Percentiles rank a stretch among this genome's conserved stretches.
phyloP scores from a whole-genome alignment of 805 yeast genomes.

The Ogataea polymorpha region DNA sequence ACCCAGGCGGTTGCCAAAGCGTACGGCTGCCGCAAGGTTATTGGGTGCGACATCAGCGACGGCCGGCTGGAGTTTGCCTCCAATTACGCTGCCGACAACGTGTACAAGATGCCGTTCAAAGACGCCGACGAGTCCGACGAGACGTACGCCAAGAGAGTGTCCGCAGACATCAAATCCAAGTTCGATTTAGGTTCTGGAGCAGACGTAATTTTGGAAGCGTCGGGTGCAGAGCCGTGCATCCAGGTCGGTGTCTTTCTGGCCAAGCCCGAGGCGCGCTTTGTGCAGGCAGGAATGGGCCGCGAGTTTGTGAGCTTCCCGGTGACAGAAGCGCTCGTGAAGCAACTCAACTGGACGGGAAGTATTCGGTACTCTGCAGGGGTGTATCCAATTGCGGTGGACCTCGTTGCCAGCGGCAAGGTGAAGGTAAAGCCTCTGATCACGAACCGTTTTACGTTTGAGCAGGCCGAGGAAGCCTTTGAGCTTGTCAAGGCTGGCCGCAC shows the following conservation, averaged over 20 bases:
- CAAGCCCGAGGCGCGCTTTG: slow-evolving; percentile 66
- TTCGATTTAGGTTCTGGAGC: slow-evolving; percentile 32
- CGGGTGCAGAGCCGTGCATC: slow-evolving; percentile 79
- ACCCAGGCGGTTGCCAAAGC: slow-evolving; percentile 70
- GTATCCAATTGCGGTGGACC: slow-evolving; percentile 66
- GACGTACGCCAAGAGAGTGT: slow-evolving; percentile 36
- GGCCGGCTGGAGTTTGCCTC: slow-evolving; percentile 64
- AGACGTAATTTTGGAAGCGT: slow-evolving; percentile 68
- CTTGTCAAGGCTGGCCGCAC: slow-evolving; percentile 53
- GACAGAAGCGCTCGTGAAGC: slow-evolving; percentile 63
- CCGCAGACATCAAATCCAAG: slow-evolving; percentile 33
- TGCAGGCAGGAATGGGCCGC: slow-evolving; percentile 84
- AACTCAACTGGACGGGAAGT: slow-evolving; percentile 66
- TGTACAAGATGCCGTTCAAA: slow-evolving; percentile 41
- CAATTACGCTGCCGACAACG: slow-evolving; percentile 61
- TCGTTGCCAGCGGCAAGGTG: slow-evolving; percentile 60
- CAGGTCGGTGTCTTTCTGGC: slow-evolving; percentile 61
- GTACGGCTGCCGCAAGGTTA: slow-evolving; percentile 70
- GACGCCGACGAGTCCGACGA: slow-evolving; percentile 44
- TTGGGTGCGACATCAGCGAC: slow-evolving; percentile 69
- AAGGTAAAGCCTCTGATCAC: slow-evolving; percentile 70
- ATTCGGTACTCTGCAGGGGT: slow-evolving; percentile 81
- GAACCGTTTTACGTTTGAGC: slow-evolving; percentile 65
- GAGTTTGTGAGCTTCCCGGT: slow-evolving; percentile 68
- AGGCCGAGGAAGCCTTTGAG: slow-evolving; percentile 76